Evolutionary conservation across 2,329 filamentous ascomycete species (phyloP).

Genomic region (Trichophyton mentagrophytes): DNA sequence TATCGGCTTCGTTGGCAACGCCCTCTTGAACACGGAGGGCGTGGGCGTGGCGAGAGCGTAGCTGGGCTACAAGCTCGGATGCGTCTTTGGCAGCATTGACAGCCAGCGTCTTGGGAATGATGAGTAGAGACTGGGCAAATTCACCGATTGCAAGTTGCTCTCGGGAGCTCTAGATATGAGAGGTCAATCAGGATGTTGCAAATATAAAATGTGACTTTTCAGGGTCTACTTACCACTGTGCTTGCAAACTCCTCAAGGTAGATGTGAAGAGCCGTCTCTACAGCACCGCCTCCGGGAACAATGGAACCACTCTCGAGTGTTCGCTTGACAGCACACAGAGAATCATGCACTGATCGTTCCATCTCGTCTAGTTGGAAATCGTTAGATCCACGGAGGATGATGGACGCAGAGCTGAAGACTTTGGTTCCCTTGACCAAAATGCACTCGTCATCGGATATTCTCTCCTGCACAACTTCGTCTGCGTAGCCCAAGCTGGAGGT

Average conservation of each 20-base stretch:
- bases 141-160: slow-evolving; percentile 97
- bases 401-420: slow-evolving; percentile 81
- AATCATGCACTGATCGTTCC: slow-evolving; percentile 97
- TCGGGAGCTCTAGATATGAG: slow-evolving; percentile 52
- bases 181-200: not conserved
- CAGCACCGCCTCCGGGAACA: slow-evolving; percentile 88
- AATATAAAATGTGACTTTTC: not conserved
- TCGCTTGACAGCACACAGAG: slow-evolving; percentile 89
- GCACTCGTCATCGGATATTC: slow-evolving; percentile 97
- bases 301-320: slow-evolving; percentile 94
- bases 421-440: slow-evolving; percentile 95
- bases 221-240: slow-evolving; percentile 55
- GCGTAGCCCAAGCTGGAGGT: slow-evolving; percentile 76
- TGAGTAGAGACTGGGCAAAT: slow-evolving; percentile 85
- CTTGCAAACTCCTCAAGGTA: slow-evolving; percentile 98
- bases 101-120: slow-evolving; percentile 91
- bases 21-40: slow-evolving; percentile 83
- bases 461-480: slow-evolving; percentile 94
- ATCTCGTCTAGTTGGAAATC: slow-evolving; percentile 97
- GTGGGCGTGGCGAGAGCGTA: slow-evolving; percentile 84
- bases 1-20: slow-evolving; percentile 67
- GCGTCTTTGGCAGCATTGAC: slow-evolving; percentile 96
- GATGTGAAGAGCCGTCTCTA: slow-evolving; percentile 97
- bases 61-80: slow-evolving; percentile 86
- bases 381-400: slow-evolving; percentile 89